Evolutionary conservation across 768 basidiomycete genomes (phyloP), one percentile per base, ranked within the genome.

Genomic region (Russula olivacea): DNA sequence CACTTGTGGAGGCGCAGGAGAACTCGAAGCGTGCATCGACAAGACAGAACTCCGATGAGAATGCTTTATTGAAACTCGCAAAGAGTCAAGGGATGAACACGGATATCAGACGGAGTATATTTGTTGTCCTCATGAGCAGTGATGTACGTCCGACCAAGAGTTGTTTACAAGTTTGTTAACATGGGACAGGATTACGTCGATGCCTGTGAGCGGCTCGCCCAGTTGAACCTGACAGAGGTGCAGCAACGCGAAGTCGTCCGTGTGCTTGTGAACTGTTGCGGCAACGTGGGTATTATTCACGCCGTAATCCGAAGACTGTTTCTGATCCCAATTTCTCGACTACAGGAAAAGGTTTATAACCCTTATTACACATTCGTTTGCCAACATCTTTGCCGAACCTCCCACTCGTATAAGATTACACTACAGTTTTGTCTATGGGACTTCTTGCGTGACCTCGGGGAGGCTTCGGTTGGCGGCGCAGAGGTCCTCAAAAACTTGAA

Each of bases 11-110:
- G 60, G 82, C 80, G 49, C 81, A 82, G 61, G 79, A 74, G 4
- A 73, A 74, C 32, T 68, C 72, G 47, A 69, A 72, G 23, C 72
- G 72, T 38, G 53, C 65, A 3, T 63, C 71, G 4, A 53, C 68
- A 49, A 59, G 68, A 57, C 69, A 73, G 49, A 70, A 73, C 47
- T 69, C 66, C 19, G 68, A 66, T 10, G 72, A 72, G 49, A 78
- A 75, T 49, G 72, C 76, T 5, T 76, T 98, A 36, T 66, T 88
- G 43, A 88, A 86, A 68, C 80, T 98, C n/a, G 96, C 97, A 4
- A 81, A 85, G 68, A 88, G 86, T 71, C 97, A 99, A 72, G 97
- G 97, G 23, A 98, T 99, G 96, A 99, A 99, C 71, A 98, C 95
- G 2, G 97, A 98, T 68, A 87, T 98, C 43, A 82, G 96, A 41